Base-by-base conservation (phyloP, 2,329 filamentous ascomycete genomes). In the Penicillium hesseltinei region DNA sequence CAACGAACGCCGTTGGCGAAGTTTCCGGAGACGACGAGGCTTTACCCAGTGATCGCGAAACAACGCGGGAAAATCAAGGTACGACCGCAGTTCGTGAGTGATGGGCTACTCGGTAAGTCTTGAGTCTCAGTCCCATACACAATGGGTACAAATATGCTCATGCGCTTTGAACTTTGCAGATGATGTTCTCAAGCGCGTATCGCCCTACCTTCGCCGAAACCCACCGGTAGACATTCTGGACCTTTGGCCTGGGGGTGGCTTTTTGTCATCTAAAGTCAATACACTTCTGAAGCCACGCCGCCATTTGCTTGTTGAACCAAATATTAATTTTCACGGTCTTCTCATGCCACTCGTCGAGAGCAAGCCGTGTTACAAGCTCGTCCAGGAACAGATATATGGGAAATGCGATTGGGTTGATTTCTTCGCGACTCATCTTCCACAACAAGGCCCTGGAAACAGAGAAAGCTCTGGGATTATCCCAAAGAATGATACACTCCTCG, bases 141-240 rank as follows among this genome's bases (percentile, higher is more conserved):
- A 31, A 35, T 33, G 31, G 21, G 10, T 54, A 25, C 11, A 51
- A 38, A 39, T 19, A 40, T 44, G n/a, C 47, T 56, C 7, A 56
- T 51, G 19, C 21, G 17, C 29, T 39, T 43, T 42, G 19, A 65
- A 76, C 19, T 36, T 46, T 47, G 15, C 66, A 78, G 89, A 91
- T 68, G 87, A 93, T 65, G 77, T 89, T 15, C 66, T 96, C 45
- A 71, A 84, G 7, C 90, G 90, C 59, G 76, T 95, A n/a, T 84
- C 83, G 2, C 82, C 83, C 1, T 86, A 85, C 3, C 81, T 97
- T 19, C 77, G 84, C 35, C 83, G 85, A 44, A 88, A 94, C 72
- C 78, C 80, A 49, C 90, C 90, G 53, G 92, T 92, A 75, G 92
- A 96, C 67, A 82, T 97, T 44, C 79, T 99, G 66, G 93, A 97